Evolutionary conservation across 164 flowering plant species (phyloP).

Genomic region (Berberis thunbergii): DNA sequence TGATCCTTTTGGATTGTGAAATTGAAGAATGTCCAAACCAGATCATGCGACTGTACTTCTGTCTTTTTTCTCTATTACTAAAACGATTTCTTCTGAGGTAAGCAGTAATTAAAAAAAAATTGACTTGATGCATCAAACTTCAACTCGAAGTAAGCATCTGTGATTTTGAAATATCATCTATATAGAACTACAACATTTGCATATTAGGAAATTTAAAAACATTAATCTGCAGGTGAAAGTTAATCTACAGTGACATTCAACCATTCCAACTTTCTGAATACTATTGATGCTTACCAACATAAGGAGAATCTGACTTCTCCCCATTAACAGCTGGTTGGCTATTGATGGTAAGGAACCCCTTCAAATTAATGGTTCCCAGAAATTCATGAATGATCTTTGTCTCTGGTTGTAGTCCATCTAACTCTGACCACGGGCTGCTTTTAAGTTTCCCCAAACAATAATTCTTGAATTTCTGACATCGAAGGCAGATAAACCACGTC

Average conservation of each 20-base stretch:
- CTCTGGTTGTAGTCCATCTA: conserved; percentile 95
- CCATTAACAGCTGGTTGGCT: conserved; percentile 98
- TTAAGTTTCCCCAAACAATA: conserved; percentile 25
- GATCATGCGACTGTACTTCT: no score
- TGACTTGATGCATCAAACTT: no score
- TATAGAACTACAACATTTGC: no score
- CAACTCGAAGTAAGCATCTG: no score
- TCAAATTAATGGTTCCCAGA: conserved; percentile 56
- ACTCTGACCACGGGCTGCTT: conserved; percentile 91
- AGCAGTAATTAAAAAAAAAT: no score
- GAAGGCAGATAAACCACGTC: not conserved
- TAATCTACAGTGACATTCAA: not conserved
- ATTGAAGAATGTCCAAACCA: no score
- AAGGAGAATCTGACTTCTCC: conserved; percentile 70
- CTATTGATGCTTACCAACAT: conserved; percentile 55
- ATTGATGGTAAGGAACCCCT: conserved; percentile 92
- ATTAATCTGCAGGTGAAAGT: not conserved
- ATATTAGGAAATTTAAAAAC: no score
- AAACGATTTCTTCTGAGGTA: no score
- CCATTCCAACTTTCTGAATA: not conserved
- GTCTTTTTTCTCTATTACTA: no score
- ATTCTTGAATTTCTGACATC: not conserved
- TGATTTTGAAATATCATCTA: no score
- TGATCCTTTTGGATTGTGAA: no score
- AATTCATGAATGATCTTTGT: conserved; percentile 78